These are phyloP conservation scores for Rhizopogon vesiculosus DNA, from an alignment of 768 basidiomycete genomes.

Conservation along the genomic window DNA sequence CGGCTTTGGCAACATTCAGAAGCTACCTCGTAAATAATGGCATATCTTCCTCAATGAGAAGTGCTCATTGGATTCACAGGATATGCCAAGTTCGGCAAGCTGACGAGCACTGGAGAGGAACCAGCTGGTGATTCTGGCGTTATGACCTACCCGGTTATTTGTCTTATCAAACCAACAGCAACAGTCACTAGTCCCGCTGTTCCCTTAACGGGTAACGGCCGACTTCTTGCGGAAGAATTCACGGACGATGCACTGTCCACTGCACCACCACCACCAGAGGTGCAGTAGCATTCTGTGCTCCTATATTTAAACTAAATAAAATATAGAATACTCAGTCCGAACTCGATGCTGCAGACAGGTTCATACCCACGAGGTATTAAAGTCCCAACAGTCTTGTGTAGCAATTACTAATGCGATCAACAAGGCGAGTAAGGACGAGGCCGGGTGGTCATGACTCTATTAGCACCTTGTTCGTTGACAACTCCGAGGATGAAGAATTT, in stretches of 20 bases:
- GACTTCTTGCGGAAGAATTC: conserved; percentile 29
- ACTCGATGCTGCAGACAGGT: not conserved
- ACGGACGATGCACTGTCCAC: conserved; percentile 54
- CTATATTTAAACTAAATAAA: not conserved
- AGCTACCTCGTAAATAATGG: conserved; percentile 58
- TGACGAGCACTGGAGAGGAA: conserved; percentile 23
- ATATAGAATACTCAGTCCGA: not conserved
- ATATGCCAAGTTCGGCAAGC: conserved; percentile 67
- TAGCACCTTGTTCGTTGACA: conserved; percentile 40
- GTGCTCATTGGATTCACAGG: conserved; percentile 34
- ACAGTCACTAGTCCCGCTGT: conserved; percentile 6
- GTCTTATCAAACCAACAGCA: conserved; percentile 6
- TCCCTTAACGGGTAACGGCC: conserved; percentile 1
- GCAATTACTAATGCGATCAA: not conserved
- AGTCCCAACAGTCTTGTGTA: not conserved
- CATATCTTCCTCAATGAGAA: not conserved
- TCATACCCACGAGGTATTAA: conserved; percentile 48
- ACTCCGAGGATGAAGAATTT: conserved; percentile 42
- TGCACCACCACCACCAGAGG: conserved; percentile 41
- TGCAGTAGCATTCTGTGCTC: not conserved
- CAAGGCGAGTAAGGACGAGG: conserved; percentile 28
- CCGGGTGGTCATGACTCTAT: conserved; percentile 27
- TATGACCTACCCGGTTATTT: conserved; percentile 7
- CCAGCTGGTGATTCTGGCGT: conserved; percentile 15
- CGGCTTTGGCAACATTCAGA: conserved; percentile 67